Evolutionary conservation across 2,329 filamentous ascomycete species (phyloP), one percentile per base, ranked within the genome.

Genomic region (Hansfordia pulvinata): DNA sequence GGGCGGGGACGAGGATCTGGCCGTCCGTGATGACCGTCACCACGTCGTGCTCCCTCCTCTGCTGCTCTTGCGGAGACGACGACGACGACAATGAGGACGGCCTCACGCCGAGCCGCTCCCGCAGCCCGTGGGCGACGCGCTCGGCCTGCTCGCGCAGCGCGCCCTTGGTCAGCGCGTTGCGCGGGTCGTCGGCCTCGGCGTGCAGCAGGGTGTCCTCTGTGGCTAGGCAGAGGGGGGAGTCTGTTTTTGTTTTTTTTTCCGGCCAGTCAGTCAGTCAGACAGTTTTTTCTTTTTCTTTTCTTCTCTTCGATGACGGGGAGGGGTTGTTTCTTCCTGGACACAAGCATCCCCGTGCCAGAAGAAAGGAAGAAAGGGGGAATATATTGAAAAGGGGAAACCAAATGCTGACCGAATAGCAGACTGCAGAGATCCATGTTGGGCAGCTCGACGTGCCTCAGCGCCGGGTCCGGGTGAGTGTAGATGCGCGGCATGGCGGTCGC

Each of bases 11-110:
- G 5, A 70, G 51, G 23, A 60, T 60, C 35, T 74, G 64, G 2
- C 70, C 70, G 0, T 62, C 60, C 1, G 64, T 68, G 16, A 74
- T 60, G 11, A 62, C 56, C 4, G 70, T 61, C 10, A 73, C 62
- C 4, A 73, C 60, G 35, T 72, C 64, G 13, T 17, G 59, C n/a
- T n/a, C n/a, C n/a, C n/a, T n/a, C n/a, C n/a, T n/a, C n/a, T n/a
- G n/a, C n/a, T n/a, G n/a, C n/a, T n/a, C n/a, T n/a, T n/a, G n/a
- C n/a, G n/a, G n/a, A n/a, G n/a, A n/a, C n/a, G n/a, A n/a, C n/a
- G n/a, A n/a, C n/a, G n/a, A n/a, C n/a, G n/a, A n/a, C n/a, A n/a
- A n/a, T n/a, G n/a, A n/a, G n/a, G n/a, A n/a, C n/a, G n/a, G n/a
- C n/a, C n/a, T n/a, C n/a, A n/a, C n/a, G n/a, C 13, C 48, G 42